Evolutionary conservation across 352 stramenopile genomes (phyloP), one percentile per base, ranked within the genome.

Genomic region (Phytophthora megakarya): DNA sequence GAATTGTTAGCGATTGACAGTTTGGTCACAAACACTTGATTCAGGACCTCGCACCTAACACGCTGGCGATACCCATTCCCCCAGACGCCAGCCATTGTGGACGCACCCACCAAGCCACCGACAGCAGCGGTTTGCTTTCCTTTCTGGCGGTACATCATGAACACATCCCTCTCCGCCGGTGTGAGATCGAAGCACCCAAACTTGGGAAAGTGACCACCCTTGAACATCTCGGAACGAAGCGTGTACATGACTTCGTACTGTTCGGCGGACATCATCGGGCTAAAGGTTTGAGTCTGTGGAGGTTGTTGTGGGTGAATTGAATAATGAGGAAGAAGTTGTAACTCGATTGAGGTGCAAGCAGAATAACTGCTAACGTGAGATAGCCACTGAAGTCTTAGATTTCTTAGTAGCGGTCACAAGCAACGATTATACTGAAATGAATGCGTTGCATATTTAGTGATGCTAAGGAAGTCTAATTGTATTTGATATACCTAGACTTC

Each of bases 61-160:
- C 22, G 5, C 59, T 50, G 0, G 49, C 25, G 59, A 67, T 33
- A 28, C 59, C 59, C 59, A 61, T 26, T 21, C 21, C 43, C 13
- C 59, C 59, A 67, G 5, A 61, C 32, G 18, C 59, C 59, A 54
- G 59, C 59, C 59, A 67, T 67, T 13, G 43, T 26, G 12, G 50
- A 56, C 19, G 33, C 49, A 3, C 59, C 59, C 1, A 67, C 8
- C 8, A 61, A 4, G 7, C 59, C 49, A 30, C 59, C 49, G 5
- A 61, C 11, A 10, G 47, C 57, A 6, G 26, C 47, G 26, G 44
- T 42, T 32, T 25, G 50, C n/a, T 61, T 60, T n/a, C 59, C 50
- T 37, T 56, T 48, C 32, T 44, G 35, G 8, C n/a, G 39, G 35
- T 61, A 67, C 21, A 49, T 61, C 5, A 46, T 32, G 49, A 67